Percentiles rank a stretch among this genome's conserved stretches.
Evolutionary conservation across 495 filamentous ascomycete genomes (phyloP).

Genomic region (Daldinia decipiens): DNA sequence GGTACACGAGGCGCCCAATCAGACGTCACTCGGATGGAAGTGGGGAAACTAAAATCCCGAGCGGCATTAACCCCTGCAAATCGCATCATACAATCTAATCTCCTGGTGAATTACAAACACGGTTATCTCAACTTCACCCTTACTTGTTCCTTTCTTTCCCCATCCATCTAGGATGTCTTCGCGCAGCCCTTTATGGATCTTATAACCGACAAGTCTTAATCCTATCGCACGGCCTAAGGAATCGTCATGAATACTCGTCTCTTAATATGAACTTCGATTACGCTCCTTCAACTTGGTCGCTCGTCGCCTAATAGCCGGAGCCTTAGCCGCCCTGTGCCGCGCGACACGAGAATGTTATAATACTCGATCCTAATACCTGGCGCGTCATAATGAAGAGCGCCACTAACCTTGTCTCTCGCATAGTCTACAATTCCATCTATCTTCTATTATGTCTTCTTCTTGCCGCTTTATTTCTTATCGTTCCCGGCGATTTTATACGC

Average conservation of each 20-base stretch:
- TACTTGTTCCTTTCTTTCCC: conserved; percentile 7
- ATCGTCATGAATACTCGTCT: conserved; percentile 20
- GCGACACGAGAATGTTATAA: conserved; percentile 26
- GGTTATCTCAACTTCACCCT: conserved; percentile 27
- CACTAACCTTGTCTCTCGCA: conserved; percentile 66
- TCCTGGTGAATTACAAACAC: conserved; percentile 6
- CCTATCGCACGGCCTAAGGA: neutral
- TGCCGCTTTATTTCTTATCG: conserved; percentile 77
- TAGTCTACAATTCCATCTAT: conserved; percentile 85
- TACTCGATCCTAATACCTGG: conserved; percentile 10
- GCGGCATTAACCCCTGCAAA: conserved; percentile 12
- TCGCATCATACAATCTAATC: conserved; percentile 30
- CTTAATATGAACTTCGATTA: conserved; percentile 40
- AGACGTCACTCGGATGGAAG: neutral
- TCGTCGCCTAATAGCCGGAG: conserved; percentile 33
- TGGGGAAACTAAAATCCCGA: conserved; percentile 7
- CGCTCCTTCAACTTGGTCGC: conserved; percentile 20
- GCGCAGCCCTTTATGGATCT: conserved; percentile 24
- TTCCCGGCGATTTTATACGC: conserved; percentile 83
- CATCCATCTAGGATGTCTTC: conserved; percentile 12
- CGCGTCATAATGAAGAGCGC: conserved; percentile 47
- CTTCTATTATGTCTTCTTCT: conserved; percentile 78
- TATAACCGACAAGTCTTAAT: conserved; percentile 16
- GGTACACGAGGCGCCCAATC: conserved; percentile 21
- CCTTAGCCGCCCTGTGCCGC: conserved; percentile 26